Base-by-base conservation (phyloP, 2,329 filamentous ascomycete species). In the Microdochium nivale region DNA sequence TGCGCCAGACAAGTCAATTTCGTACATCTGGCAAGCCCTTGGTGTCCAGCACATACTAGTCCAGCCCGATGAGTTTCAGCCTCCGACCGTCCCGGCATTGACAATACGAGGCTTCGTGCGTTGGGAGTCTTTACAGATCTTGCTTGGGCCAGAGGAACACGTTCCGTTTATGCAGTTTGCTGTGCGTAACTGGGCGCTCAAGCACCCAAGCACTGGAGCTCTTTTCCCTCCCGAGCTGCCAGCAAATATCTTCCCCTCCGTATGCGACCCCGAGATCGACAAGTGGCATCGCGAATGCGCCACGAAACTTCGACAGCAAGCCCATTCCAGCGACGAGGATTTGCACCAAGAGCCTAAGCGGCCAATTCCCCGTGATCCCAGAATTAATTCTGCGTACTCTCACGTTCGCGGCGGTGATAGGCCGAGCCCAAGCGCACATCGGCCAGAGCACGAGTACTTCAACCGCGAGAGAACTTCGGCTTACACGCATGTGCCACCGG, bases 91-190 rank as follows among this genome's bases (percentile, higher is more conserved):
- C 43, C 94, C 94, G 0, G 88, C 90, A 14, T 72, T 99, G 52
- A 95, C 92, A 33, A 76, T 79, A 0, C 81, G 83, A 62, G 94
- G 94, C 40, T 99, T 95, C 67, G 88, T 92, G 44, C 84, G 89
- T 65, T 99, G 92, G 92, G 87, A 96, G 72, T 90, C 88, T 0
- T 87, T 97, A 51, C 90, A 97, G 70, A 79, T 96, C 23, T 74
- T 97, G 33, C 79, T 97, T 1, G 88, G 85, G 1, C 94, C 94
- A 0, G 86, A 94, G 59, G 88, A 95, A 60, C 91, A 97, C 70
- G 87, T 90, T 1, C 82, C 83, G 0, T 92, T 90, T 60, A 68
- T 99, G 24, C 89, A 94, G 61, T 84, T 81, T 61, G 89, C 90
- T 0, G 87, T 95, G 3, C 78, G 79, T 54, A 76, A 87, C 56